Evolutionary conservation across 768 basidiomycete genomes (phyloP), one percentile per base, ranked within the genome.

Genomic region (Trametes punicea): DNA sequence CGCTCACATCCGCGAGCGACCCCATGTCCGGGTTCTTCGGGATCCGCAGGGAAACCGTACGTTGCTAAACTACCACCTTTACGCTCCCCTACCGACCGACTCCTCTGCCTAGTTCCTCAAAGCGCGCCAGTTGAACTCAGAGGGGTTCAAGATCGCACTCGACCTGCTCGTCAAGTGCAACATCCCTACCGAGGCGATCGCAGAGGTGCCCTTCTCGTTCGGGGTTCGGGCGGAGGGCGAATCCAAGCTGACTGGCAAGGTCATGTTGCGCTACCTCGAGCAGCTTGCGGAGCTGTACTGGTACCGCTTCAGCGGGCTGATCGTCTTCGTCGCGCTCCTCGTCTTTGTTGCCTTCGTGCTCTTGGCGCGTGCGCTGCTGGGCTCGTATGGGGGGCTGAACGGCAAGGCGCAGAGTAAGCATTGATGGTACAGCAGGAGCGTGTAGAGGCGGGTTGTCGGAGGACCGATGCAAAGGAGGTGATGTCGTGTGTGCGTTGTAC

Each of bases 21-120:
- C 67, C 67, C 34, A 69, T 69, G 67, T 63, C 67, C 1, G 67
- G 67, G 2, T 69, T 69, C 63, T 69, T 69, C 42, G 67, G 67
- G 27, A 62, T 69, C 42, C 62, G 67, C 29, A 67, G 62, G 47
- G 67, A 69, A 42, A 48, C 64, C 5, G 67, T 69, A 29, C 11
- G 67, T 59, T 15, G 41, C 29, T 21, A 25, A 13, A n/a, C 33
- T 25, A 11, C 18, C 10, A 23, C 1, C 1, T 2, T 11, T 26
- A 4, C 18, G 13, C 21, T 15, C 10, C 16, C 10, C 18, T 4
- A n/a, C 33, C 16, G 18, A 3, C 39, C 52, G 29, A 45, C 41
- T 18, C n/a, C 15, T 2, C 29, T 33, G n/a, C n/a, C 2, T 31
- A 69, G 67, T 69, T 69, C 65, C 56, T 69, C 11, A 66, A 67